Evolutionary conservation across 768 basidiomycete species (phyloP), one percentile per base, ranked within the genome.

Genomic region (Peribolospora kevripleyi): DNA sequence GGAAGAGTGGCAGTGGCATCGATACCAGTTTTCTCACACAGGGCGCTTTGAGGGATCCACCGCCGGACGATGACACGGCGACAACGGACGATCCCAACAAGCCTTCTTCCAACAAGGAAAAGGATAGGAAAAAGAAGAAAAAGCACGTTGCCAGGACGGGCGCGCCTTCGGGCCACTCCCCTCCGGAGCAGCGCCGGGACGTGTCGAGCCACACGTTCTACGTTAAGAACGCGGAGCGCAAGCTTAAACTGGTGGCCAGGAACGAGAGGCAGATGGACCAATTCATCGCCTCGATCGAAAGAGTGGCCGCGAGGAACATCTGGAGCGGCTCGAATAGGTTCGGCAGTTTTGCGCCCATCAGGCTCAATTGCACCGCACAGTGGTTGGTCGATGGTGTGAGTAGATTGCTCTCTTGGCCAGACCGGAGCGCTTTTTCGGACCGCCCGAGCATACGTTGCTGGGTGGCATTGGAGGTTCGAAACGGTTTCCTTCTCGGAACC

Each of bases 191-290:
- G 53, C 62, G 67, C 1, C 71, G 71, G 43, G 80, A 84, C 55
- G 81, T 87, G 5, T 84, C 82, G 46, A 85, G 83, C 61, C 91
- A 97, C 67, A 91, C 85, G 1, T 97, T 97, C 68, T 93, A 84
- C 62, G 76, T 98, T 56, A 73, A 80, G 58, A 95, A 93, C 64
- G 80, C 85, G 6, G 91, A 98, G 68, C 79, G 82, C 74, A 75
- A 76, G 54, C 68, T 97, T 60, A 88, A 90, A 67, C 65, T 95
- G 10, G 78, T 77, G 56, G 87, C 93, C 6, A 79, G 78, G 64
- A 91, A 81, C 64, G 84, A 93, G 82, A 76, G 91, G 14, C 87
- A 93, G 73, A 93, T 95, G 86, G 71, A 85, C 55, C 91, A 98
- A 66, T 97, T 87, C 77, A 87, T 97, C 51, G 82, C 87, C 6